Evolutionary conservation across 2,329 filamentous ascomycete genomes (phyloP).

Genomic region (Fonsecaea multimorphosa): DNA sequence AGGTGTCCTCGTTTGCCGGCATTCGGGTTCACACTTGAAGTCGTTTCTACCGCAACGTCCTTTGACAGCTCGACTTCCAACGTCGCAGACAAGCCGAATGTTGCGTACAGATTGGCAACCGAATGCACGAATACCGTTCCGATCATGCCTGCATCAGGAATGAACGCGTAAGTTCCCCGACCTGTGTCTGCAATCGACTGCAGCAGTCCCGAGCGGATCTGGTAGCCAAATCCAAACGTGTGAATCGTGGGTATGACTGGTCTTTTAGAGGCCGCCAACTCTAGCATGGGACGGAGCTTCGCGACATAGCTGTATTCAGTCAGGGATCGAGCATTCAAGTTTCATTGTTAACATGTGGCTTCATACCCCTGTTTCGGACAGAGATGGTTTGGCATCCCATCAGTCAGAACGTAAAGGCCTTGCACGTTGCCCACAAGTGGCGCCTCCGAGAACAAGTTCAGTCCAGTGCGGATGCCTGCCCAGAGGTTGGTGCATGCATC

Average conservation of each 20-base stretch:
- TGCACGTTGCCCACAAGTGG: slow-evolving; percentile 42
- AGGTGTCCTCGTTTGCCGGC: slow-evolving; percentile 12
- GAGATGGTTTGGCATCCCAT: slow-evolving; percentile 59
- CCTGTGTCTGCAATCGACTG: slow-evolving; percentile 66
- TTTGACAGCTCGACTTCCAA: slow-evolving; percentile 47
- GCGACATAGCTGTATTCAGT: slow-evolving; percentile 52
- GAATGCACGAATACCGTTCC: slow-evolving; percentile 66
- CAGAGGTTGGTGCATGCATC: slow-evolving; percentile 61
- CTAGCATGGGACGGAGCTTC: slow-evolving; percentile 53
- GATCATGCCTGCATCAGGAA: slow-evolving; percentile 68
- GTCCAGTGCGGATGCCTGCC: slow-evolving; percentile 61
- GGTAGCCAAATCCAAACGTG: slow-evolving; percentile 63
- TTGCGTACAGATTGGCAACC: slow-evolving; percentile 66
- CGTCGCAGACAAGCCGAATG: slow-evolving; percentile 58
- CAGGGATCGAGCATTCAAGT: neutral
- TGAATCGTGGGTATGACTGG: slow-evolving; percentile 52
- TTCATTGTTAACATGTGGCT: neutral
- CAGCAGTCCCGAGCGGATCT: slow-evolving; percentile 59
- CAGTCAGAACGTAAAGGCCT: slow-evolving; percentile 45
- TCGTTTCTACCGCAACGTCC: slow-evolving; percentile 6
- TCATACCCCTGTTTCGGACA: slow-evolving; percentile 55
- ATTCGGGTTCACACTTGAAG: neutral
- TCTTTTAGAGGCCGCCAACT: slow-evolving; percentile 42
- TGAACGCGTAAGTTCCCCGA: slow-evolving; percentile 65
- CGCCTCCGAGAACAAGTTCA: slow-evolving; percentile 54